These are phyloP conservation scores for Pseudocercospora cruenta DNA, from an alignment of 2,329 filamentous ascomycete genomes.

Conservation along the genomic window DNA sequence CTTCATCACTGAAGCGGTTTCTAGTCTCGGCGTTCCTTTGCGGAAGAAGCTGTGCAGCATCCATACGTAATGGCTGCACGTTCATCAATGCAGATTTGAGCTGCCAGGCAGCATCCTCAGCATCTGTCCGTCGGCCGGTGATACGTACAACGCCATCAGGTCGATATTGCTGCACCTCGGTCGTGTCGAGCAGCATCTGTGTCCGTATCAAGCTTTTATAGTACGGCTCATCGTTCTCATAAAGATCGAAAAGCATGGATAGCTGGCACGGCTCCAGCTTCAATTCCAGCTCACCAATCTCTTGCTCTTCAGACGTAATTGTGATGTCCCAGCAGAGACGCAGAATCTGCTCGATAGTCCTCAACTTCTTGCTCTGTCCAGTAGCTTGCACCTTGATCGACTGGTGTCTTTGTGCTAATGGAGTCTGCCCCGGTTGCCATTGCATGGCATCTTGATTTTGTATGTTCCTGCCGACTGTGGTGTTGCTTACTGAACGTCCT, in stretches of 20 bases:
- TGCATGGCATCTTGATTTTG: constrained; percentile 9
- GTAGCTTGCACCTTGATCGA: constrained; percentile 12
- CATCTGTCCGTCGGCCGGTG: constrained; percentile 35
- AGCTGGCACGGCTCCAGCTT: constrained; percentile 34
- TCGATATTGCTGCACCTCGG: constrained; percentile 28
- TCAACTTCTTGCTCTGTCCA: constrained; percentile 18
- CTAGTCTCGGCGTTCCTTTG: background rate
- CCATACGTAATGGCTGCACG: constrained; percentile 20
- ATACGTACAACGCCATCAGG: constrained; percentile 35
- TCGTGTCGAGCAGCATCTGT: constrained; percentile 25
- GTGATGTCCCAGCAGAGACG: constrained; percentile 34
- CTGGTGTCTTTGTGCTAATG: constrained; percentile 27
- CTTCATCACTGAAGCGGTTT: constrained; percentile 20
- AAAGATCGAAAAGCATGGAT: constrained; percentile 33
- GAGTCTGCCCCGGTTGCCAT: constrained; percentile 34
- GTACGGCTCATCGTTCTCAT: constrained; percentile 14
- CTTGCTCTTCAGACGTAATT: constrained; percentile 30
- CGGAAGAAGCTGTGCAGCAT: constrained; percentile 21
- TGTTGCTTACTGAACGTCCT: background rate
- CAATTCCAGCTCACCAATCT: constrained; percentile 35
- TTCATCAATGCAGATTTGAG: constrained; percentile 28
- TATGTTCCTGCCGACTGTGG: constrained; percentile 2
- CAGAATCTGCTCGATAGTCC: constrained; percentile 32
- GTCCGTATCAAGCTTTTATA: constrained; percentile 30
- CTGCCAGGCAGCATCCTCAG: constrained; percentile 33